Conservation (phyloP, 805 yeast species). For the Saccharomyces eubayanus region DNA sequence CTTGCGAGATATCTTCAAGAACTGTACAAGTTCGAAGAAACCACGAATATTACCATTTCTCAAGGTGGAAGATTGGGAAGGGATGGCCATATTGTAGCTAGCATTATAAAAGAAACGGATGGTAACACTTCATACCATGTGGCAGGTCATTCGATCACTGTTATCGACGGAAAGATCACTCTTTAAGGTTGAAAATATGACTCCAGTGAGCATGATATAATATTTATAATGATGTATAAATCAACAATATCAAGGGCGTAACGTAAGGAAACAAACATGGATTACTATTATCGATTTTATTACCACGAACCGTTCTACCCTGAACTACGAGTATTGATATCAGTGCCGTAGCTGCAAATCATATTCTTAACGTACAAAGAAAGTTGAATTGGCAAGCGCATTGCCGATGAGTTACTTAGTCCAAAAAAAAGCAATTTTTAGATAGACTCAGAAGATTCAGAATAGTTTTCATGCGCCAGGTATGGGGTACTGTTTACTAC, state of each 20-base stretch:
- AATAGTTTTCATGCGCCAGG: slow-evolving; percentile 8
- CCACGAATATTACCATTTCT: slow-evolving; percentile 20
- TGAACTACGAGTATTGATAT: no score
- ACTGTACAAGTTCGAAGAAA: slow-evolving; percentile 11
- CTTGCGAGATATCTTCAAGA: slow-evolving; percentile 26
- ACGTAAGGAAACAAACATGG: no score
- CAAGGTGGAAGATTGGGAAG: slow-evolving; percentile 37
- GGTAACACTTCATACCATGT: slow-evolving; percentile 22
- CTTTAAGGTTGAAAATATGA: not conserved
- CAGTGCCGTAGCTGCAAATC: no score
- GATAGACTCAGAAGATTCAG: slow-evolving; percentile 12
- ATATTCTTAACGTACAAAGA: no score
- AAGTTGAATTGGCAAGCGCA: slow-evolving; percentile 14
- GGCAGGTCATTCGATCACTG: slow-evolving; percentile 36
- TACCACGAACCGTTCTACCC: no score
- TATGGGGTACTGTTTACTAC: slow-evolving; percentile 22
- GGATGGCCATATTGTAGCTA: slow-evolving; percentile 32
- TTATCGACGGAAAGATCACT: slow-evolving; percentile 29
- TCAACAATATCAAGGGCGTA: no score
- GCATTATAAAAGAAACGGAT: slow-evolving; percentile 9
- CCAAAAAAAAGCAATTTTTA: slow-evolving; percentile 1
- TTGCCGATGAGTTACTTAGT: slow-evolving; percentile 10
- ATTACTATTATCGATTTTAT: no score
- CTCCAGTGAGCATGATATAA: not conserved
- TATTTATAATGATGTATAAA: not conserved